These are phyloP conservation scores for Fabrea salina DNA, from an alignment of 169 alveolate genomes.

Conservation along the genomic window DNA sequence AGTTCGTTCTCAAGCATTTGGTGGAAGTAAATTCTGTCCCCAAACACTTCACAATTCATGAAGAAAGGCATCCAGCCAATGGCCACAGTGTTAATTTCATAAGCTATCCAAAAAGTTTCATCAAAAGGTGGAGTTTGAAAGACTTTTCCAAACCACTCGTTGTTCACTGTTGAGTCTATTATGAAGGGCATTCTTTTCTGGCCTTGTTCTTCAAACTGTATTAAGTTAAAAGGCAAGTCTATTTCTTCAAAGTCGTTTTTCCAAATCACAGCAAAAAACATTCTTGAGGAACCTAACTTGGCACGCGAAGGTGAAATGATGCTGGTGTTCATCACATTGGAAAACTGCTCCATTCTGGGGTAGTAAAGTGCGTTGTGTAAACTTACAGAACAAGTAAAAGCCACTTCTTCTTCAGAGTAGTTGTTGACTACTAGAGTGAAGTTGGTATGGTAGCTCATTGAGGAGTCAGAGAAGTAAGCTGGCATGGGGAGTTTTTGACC, in stretches of 20 bases:
- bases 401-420: conserved; percentile 1
- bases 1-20: conserved; percentile 49
- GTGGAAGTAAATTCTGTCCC: conserved; percentile 46
- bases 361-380: conserved; percentile 48
- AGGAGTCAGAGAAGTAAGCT: conserved; percentile 26
- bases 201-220: conserved; percentile 36
- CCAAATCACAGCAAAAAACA: conserved; percentile 35
- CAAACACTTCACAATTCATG: conserved; percentile 67
- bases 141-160: conserved; percentile 6
- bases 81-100: conserved; percentile 35
- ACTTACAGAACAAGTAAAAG: conserved; percentile 27
- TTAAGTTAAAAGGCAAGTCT: conserved; percentile 56
- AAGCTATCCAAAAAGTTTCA: conserved; percentile 47
- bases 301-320: conserved; percentile 31
- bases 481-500: conserved; percentile 35
- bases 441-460: conserved; percentile 15
- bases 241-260: conserved; percentile 40
- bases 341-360: conserved; percentile 34
- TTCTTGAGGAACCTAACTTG: conserved; percentile 16
- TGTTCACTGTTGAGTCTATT: conserved; percentile 46
- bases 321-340: conserved; percentile 24
- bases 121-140: conserved; percentile 42
- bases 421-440: conserved; percentile 38
- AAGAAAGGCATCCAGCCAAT: conserved; percentile 73
- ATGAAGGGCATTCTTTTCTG: conserved; percentile 13